Base-by-base conservation (phyloP, 495 filamentous ascomycete genomes). In the Aspergillus leporis region DNA sequence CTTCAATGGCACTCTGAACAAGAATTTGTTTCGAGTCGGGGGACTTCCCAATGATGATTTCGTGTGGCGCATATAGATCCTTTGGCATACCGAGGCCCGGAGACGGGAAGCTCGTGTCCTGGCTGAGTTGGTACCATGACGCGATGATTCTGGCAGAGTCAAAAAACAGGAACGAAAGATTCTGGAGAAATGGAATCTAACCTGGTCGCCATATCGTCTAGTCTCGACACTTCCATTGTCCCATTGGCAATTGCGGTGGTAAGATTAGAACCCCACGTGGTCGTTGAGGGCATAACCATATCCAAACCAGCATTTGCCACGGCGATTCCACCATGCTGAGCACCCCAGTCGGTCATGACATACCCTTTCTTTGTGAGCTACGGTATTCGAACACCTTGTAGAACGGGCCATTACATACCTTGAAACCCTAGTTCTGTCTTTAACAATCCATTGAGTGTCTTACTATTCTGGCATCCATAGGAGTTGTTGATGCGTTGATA, bases 61-160 rank as follows among this genome's bases (percentile, higher is more conserved):
- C 78, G 55, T 92, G 90, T 31, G 91, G 87, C 43, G 85, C 79
- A 4, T 78, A 87, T 81, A 83, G 83, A 52, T 83, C 81, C 19
- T 80, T 78, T 8, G 83, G 90, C 55, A 87, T 80, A 51, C 57
- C 63, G 14, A 88, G 75, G 47, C 91, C 89, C 12, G 74, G 66
- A 0, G 70, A 55, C 8, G 81, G 80, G 60, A 75, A 83, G 3
- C 50, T 70, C 4, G 87, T 81, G 61, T 92, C 88, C 69, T 94
- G 90, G 5, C 86, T 85, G 21, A 92, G 71, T 65, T 92, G 87
- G 71, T 92, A 95, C 90, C 90, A 94, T 0, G 90, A 79, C 0
- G 92, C 92, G 4, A 96, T 87, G 54, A 94, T 83, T 28, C 92
- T 84, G n/a, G n/a, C n/a, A n/a, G n/a, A 55, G 34, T 36, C 25